Evolutionary conservation across 257 asterid genomes (phyloP).

Genomic region (Gynochthodes officinalis): DNA sequence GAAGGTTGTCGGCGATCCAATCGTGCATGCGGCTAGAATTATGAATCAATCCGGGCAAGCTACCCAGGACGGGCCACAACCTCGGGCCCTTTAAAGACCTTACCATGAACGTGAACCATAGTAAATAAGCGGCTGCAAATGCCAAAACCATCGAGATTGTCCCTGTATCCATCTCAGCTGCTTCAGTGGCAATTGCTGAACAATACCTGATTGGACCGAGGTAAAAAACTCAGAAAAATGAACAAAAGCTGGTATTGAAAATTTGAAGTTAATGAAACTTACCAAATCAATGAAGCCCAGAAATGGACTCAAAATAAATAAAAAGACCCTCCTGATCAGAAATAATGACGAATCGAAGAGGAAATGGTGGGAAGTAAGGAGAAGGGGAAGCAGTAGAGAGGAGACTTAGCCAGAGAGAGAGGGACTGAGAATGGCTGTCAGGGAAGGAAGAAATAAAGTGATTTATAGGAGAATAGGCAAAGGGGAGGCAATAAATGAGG

Average conservation of each 20-base stretch:
- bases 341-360: neutral
- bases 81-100: constrained; percentile 43
- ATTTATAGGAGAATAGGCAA: constrained; percentile 36
- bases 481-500: constrained; percentile 41
- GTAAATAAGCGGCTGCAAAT: constrained; percentile 33
- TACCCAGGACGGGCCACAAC: constrained; percentile 56
- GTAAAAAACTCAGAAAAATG: too few species aligned
- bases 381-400: neutral
- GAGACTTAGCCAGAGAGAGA: too few species aligned
- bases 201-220: neutral
- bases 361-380: too few species aligned
- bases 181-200: neutral
- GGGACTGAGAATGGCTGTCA: constrained; percentile 34
- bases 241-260: too few species aligned
- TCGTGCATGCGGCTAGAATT: constrained; percentile 48
- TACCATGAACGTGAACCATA: constrained; percentile 47
- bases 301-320: neutral
- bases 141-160: constrained; percentile 34
- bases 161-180: constrained; percentile 36
- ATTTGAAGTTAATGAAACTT: neutral
- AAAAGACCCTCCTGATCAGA: neutral
- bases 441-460: constrained; percentile 29
- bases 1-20: constrained; percentile 61
- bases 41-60: constrained; percentile 51
- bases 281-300: constrained; percentile 11